A percentile compares a stretch with the other conserved stretches of the same genome.
These are phyloP conservation scores for Ganoderma lucidum DNA, from an alignment of 1,284 basidiomycete genomes.

Conservation along the genomic window DNA sequence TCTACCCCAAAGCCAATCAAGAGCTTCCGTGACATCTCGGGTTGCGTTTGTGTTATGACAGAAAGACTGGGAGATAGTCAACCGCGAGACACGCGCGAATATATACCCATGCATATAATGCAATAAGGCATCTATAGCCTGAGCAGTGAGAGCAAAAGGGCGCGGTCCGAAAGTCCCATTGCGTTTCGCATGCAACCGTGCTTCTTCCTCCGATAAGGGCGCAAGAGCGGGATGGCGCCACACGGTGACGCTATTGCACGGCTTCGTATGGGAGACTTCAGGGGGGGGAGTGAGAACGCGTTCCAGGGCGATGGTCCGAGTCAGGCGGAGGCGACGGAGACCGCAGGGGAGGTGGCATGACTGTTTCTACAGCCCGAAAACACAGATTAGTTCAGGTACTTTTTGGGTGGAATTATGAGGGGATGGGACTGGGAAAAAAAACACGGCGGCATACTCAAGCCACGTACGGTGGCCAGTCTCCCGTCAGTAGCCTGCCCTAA, in stretches of 20 bases:
- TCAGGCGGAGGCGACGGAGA: not conserved
- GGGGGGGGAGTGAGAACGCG: not conserved
- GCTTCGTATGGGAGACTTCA: not conserved
- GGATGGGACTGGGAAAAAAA: too few relatives aligned
- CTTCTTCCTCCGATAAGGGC: not conserved
- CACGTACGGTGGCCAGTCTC: too few relatives aligned
- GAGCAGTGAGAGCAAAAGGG: not conserved
- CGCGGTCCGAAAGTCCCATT: not conserved
- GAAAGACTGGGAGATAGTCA: not conserved
- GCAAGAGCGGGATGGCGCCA: not conserved
- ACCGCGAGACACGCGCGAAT: not conserved
- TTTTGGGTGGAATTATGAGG: too few relatives aligned
- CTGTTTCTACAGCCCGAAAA: not conserved
- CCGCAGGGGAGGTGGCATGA: not conserved
- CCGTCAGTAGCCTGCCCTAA: too few relatives aligned
- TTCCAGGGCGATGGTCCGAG: not conserved
- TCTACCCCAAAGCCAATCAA: constrained; percentile 45
- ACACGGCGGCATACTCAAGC: too few relatives aligned
- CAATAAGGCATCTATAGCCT: too few relatives aligned
- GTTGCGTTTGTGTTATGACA: not conserved
- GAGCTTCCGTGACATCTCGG: constrained; percentile 39
- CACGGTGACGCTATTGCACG: not conserved
- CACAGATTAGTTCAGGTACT: too few relatives aligned
- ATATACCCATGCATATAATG: not conserved
- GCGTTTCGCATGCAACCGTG: not conserved